Evolutionary conservation across 345 rosid genomes (phyloP), one percentile per base, ranked within the genome.

Genomic region (Melaleuca quinquenervia): DNA sequence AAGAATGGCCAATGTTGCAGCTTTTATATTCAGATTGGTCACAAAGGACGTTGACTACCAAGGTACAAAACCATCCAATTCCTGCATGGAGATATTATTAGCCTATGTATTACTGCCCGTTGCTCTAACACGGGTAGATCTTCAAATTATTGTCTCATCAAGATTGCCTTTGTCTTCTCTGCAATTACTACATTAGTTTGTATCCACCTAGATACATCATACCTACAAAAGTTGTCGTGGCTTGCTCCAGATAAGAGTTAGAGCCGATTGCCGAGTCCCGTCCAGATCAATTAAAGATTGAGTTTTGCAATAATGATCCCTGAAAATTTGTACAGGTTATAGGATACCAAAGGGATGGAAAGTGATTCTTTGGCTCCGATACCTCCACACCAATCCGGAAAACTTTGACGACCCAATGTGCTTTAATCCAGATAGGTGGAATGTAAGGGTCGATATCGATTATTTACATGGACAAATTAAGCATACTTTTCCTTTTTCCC

Each of bases 391-490:
- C 11, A 54, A 90, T 86, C 84, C 90, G 4, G 88, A 89, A 41
- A 87, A 87, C 87, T 92, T 88, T 78, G 89, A 92, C 3, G 89
- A 91, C 80, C 92, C 92, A 1, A 41, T 87, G 85, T 86, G 90
- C 83, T 91, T 90, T 48, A 89, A 92, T 56, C 94, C 92, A 15
- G 88, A 92, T 10, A 89, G 89, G 87, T 92, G 93, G 93, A 85
- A 90, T 50, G 91, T 90, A 89, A 82, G 90, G 20, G 8, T 8
- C 10, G 5, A 85, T 5, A 22, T 9, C 16, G 21, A 53, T 15
- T 27, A 48, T 20, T 9, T 11, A 20, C 11, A 24, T 24, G 32
- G 5, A 24, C 62, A 24, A 32, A n/a, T n/a, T n/a, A n/a, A 41
- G 12, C 48, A 14, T 52, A 2, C 5, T 55, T 53, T 56, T 22